Evolutionary conservation across 305 asterid genomes (phyloP).

Genomic region (Solanum hybrid): DNA sequence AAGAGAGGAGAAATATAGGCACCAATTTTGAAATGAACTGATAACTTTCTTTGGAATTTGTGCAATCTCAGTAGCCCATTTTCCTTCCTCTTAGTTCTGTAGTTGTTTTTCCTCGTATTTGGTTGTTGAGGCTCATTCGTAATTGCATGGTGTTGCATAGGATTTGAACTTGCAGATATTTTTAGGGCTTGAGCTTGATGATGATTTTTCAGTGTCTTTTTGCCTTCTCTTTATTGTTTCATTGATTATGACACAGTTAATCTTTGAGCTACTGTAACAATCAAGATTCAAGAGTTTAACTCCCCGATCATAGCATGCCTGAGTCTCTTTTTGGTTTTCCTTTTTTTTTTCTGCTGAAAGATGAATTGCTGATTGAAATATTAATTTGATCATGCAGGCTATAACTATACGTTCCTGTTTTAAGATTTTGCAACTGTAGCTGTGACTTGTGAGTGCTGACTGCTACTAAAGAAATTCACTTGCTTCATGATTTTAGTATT

Average conservation of each 20-base stretch:
- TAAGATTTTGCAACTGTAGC: neutral
- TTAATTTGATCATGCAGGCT: slow-evolving; percentile 12
- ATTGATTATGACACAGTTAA: neutral
- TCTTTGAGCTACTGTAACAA: neutral
- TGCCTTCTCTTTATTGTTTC: neutral
- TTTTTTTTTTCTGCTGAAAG: neutral
- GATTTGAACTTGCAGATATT: neutral
- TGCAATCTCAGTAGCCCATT: neutral
- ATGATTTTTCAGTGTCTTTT: neutral
- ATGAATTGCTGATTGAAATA: slow-evolving; percentile 2
- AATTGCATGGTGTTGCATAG: neutral
- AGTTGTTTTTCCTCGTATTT: neutral
- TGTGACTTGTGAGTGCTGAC: slow-evolving; percentile 8
- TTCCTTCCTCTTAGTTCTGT: neutral
- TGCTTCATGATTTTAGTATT: neutral
- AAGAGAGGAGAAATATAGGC: neutral
- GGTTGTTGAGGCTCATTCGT: neutral
- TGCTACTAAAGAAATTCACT: neutral
- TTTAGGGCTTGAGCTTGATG: neutral
- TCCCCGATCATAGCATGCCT: slow-evolving; percentile 22
- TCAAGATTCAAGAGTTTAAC: neutral
- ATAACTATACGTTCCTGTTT: neutral
- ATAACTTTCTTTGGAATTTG: neutral
- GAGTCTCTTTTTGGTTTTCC: neutral
- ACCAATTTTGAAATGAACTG: neutral